Evolutionary conservation across 2,329 filamentous ascomycete species (phyloP).

Genomic region (Penicillium sp.): DNA sequence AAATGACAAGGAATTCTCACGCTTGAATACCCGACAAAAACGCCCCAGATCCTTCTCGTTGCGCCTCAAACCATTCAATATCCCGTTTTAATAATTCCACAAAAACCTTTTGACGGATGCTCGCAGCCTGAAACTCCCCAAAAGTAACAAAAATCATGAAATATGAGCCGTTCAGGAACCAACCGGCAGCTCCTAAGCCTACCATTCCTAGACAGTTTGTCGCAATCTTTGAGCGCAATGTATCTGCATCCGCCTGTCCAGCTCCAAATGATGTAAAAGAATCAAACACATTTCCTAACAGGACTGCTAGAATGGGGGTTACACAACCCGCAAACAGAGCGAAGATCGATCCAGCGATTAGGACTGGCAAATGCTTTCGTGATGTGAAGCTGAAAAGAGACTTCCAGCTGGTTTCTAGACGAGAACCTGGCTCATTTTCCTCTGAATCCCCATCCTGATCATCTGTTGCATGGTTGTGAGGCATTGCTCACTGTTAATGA

Average conservation of each 20-base stretch:
- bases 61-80: constrained; percentile 77
- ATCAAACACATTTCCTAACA: constrained; percentile 75
- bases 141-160: constrained; percentile 73
- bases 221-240: constrained; percentile 58
- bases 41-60: constrained; percentile 68
- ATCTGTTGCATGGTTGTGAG: background rate
- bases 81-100: constrained; percentile 67
- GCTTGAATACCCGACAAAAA: constrained; percentile 71
- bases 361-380: constrained; percentile 55
- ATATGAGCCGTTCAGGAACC: constrained; percentile 66
- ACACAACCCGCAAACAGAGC: constrained; percentile 62
- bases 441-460: background rate
- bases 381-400: constrained; percentile 72
- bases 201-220: constrained; percentile 63
- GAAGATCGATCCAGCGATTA: constrained; percentile 56
- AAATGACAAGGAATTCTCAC: constrained; percentile 43
- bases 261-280: constrained; percentile 66
- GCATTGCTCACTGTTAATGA: background rate
- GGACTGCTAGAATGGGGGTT: constrained; percentile 64
- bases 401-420: constrained; percentile 43
- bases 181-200: constrained; percentile 63
- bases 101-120: constrained; percentile 66
- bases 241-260: constrained; percentile 49
- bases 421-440: background rate
- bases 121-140: constrained; percentile 75